Base-by-base conservation (phyloP, 441 rosid species). In the Euphorbia schlechtendalii region DNA sequence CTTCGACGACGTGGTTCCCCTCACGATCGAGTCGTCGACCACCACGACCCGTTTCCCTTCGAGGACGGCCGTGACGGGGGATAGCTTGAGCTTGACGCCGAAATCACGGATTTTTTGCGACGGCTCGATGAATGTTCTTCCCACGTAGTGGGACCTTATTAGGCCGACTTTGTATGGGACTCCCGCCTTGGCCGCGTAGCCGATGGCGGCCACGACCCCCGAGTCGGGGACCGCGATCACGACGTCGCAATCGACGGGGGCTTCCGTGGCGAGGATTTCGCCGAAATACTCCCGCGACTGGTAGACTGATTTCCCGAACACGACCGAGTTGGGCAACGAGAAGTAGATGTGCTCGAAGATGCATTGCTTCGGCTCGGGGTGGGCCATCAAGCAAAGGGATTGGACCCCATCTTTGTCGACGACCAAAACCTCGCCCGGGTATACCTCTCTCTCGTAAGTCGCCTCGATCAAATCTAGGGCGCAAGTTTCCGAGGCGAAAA, bases 181-280 rank as follows among this genome's bases (percentile, higher is more conserved):
- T 0, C 97, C 96, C 0, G 91, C 83, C 72, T 85, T 88, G 0
- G 81, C 86, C 0, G 97, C 96, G 36, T 90, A 90, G 6, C 98
- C 98, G 0, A 86, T 86, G 10, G 98, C 98, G 68, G 96, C 96
- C 66, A 92, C 98, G 9, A 92, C 96, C 0, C 98, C 97, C 2
- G 98, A 92, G 72, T 92, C 98, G 0, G 97, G 97, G 21, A 92
- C 98, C 0, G 94, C 96, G 20, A 92, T 90, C 69, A 92, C 98
- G 5, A 90, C 98, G 73, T 92, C 98, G 41, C 94, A 92, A 2
- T 88, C 92, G 10, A 76, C 93, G 11, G 88, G 91, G 4, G 81
- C 76, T 73, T 81, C 97, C 0, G 84, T 67, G 1, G 97, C 97
- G 25, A 90, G 84, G 48, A 90, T 85, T 76, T 85, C 90, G 6